Evolutionary conservation across 176 grass and related monocot genomes (phyloP).

Genomic region (Phoenix roebelenii): DNA sequence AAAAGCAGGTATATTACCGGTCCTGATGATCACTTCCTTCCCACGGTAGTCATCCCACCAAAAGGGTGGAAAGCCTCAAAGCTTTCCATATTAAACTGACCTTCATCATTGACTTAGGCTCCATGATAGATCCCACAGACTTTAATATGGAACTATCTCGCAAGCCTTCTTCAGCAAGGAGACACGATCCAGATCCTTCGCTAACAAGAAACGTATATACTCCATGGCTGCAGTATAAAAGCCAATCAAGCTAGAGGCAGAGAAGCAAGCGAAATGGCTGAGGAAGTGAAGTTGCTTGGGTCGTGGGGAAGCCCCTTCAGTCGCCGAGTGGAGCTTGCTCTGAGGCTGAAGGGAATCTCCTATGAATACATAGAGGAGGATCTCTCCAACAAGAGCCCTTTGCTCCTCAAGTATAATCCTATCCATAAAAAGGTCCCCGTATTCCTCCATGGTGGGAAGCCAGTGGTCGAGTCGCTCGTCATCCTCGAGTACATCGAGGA

Average conservation of each 20-base stretch:
- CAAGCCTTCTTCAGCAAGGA: no score
- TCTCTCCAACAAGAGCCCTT: constrained; percentile 32
- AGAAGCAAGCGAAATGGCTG: constrained; percentile 13
- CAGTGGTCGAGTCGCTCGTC: constrained; percentile 30
- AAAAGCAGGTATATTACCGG: no score
- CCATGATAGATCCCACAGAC: no score
- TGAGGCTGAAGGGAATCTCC: constrained; percentile 28
- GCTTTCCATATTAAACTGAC: no score
- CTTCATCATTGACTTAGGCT: no score
- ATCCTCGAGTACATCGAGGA: constrained; percentile 49
- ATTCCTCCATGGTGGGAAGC: constrained; percentile 27
- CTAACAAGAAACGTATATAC: no score
- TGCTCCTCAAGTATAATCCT: constrained; percentile 33
- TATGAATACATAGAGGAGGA: constrained; percentile 40
- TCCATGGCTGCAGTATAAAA: no score
- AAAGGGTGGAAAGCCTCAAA: no score
- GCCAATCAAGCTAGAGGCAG: not conserved
- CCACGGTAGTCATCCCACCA: no score
- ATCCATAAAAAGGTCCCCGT: constrained; percentile 43
- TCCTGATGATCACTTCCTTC: no score
- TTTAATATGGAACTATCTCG: no score
- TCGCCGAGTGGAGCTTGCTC: constrained; percentile 15
- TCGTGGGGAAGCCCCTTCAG: constrained; percentile 15
- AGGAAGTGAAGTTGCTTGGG: constrained; percentile 31
- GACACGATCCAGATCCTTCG: no score